Conservation (phyloP, 306 rosid species). For the Herpetospermum pedunculosum region DNA sequence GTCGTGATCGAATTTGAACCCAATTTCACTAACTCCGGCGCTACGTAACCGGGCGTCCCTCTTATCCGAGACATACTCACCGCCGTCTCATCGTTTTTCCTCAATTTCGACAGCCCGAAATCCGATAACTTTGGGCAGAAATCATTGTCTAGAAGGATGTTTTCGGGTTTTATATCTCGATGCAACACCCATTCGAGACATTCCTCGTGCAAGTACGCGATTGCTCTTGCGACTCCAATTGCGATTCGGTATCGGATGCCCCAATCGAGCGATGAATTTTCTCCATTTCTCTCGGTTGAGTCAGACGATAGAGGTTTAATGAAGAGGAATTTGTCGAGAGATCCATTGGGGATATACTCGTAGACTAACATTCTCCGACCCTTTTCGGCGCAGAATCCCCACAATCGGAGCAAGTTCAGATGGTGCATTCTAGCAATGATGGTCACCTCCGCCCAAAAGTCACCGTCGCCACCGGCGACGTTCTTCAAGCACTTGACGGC, state of each 20-base stretch:
- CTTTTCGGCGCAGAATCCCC: conserved; percentile 89
- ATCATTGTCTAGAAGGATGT: conserved; percentile 63
- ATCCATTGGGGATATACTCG: conserved; percentile 65
- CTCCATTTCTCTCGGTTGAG: neutral
- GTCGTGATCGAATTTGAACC: conserved; percentile 68
- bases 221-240: conserved; percentile 70
- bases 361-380: conserved; percentile 73
- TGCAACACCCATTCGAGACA: conserved; percentile 93
- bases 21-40: conserved; percentile 66
- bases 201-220: conserved; percentile 85
- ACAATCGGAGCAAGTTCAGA: conserved; percentile 72
- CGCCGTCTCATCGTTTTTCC: conserved; percentile 72
- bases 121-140: conserved; percentile 92
- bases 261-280: conserved; percentile 54
- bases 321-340: conserved; percentile 63
- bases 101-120: conserved; percentile 68
- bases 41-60: conserved; percentile 92
- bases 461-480: conserved; percentile 62
- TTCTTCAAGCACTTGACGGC: conserved; percentile 79
- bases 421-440: conserved; percentile 94
- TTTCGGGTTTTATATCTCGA: conserved; percentile 83
- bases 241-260: conserved; percentile 61
- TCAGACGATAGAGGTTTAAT: neutral
- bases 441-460: conserved; percentile 90
- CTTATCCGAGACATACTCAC: conserved; percentile 66